Percentiles rank a stretch among this genome's conserved stretches.
Evolutionary conservation across 768 basidiomycete genomes (phyloP).

Genomic region (Trametes gibbosa): DNA sequence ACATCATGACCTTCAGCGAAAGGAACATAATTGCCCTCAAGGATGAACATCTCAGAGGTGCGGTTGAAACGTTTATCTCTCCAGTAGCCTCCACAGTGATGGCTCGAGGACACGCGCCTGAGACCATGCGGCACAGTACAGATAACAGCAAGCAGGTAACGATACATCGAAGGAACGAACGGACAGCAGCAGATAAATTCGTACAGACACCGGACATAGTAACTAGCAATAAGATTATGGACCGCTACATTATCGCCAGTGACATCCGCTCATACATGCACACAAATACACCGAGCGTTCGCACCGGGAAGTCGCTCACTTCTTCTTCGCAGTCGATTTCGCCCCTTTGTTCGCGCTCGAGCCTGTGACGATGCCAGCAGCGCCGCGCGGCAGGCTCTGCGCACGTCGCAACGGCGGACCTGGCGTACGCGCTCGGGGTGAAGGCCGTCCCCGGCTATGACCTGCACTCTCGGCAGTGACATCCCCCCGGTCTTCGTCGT

Average conservation of each 20-base stretch:
- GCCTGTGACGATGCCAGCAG: not conserved
- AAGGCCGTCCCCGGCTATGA: not conserved
- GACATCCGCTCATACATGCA: not conserved
- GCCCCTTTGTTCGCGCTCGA: not conserved
- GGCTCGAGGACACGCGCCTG: no score
- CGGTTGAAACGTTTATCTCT: no score
- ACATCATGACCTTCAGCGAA: no score
- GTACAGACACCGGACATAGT: constrained; percentile 5
- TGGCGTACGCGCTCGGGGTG: constrained; percentile 19
- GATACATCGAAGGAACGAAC: constrained; percentile 5
- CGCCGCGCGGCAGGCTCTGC: constrained; percentile 5
- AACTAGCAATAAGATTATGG: constrained; percentile 15
- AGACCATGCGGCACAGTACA: not conserved
- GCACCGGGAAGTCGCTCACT: constrained; percentile 1
- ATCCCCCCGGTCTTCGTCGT: constrained; percentile 4
- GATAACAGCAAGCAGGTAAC: not conserved
- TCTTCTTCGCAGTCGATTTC: not conserved
- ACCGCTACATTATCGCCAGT: not conserved
- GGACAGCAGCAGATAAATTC: not conserved
- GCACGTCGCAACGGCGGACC: constrained; percentile 20
- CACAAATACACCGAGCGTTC: not conserved
- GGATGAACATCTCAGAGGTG: no score
- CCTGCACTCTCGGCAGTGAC: not conserved
- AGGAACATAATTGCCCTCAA: no score
- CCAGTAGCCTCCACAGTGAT: no score